A percentile compares a stretch with the other conserved stretches of the same genome.
Evolutionary conservation across 2,329 filamentous ascomycete species (phyloP).

Genomic region (Fusarium mangiferae): DNA sequence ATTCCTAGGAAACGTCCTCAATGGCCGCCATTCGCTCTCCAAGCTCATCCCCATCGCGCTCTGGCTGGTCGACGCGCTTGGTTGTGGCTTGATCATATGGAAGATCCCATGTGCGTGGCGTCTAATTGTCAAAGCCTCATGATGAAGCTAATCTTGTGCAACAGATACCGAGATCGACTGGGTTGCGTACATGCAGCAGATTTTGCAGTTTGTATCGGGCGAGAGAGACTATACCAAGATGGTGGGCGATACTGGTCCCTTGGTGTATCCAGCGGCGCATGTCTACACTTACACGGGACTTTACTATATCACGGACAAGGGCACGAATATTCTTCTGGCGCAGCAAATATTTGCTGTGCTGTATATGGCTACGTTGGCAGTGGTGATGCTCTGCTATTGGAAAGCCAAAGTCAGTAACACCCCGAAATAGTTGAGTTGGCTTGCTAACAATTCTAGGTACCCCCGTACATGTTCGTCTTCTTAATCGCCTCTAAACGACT

Average conservation of each 20-base stretch:
- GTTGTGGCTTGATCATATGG: conserved; percentile 80
- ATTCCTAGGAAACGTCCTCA: conserved; percentile 56
- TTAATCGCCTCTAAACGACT: conserved; percentile 90
- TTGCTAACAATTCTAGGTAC: conserved; percentile 62
- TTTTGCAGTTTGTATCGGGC: conserved; percentile 80
- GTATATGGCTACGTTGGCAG: conserved; percentile 78
- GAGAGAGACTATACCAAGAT: conserved; percentile 91
- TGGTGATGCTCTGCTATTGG: conserved; percentile 87
- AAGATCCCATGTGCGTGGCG: conserved; percentile 79
- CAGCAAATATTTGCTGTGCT: conserved; percentile 84
- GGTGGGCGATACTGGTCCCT: conserved; percentile 86
- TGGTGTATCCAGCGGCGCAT: conserved; percentile 95
- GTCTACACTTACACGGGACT: conserved; percentile 89
- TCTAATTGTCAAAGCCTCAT: neutral
- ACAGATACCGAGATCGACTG: conserved; percentile 97
- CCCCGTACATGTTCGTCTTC: conserved; percentile 87
- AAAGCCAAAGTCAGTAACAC: conserved; percentile 68
- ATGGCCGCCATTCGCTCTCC: conserved; percentile 61
- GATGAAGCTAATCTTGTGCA: conserved; percentile 12
- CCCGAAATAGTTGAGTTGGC: neutral
- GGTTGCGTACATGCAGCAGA: conserved; percentile 95
- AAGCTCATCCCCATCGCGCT: conserved; percentile 67
- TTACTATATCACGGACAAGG: conserved; percentile 80
- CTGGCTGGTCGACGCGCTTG: conserved; percentile 73
- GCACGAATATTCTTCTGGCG: conserved; percentile 79